These are phyloP conservation scores for Coccinonectria pachysandricola DNA, from an alignment of 2,329 filamentous ascomycete genomes.

Conservation along the genomic window DNA sequence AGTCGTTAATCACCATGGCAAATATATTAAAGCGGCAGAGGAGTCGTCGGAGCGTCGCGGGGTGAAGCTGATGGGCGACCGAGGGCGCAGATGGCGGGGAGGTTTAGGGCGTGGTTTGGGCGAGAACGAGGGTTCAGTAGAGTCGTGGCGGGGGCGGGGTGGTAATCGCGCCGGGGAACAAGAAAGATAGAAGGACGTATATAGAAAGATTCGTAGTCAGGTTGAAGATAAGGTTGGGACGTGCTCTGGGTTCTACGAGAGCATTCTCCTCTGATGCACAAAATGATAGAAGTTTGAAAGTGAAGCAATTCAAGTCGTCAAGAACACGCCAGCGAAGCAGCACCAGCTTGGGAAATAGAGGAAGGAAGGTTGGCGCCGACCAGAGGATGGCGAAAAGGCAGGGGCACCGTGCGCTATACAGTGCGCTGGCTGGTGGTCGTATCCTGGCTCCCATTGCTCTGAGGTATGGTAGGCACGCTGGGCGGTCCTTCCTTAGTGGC, in stretches of 20 bases:
- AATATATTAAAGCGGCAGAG: slow-evolving; percentile 1
- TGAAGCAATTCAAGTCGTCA: slow-evolving; percentile 21
- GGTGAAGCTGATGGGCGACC: slow-evolving; percentile 13
- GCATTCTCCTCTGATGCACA: slow-evolving; percentile 18
- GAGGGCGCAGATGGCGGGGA: slow-evolving; percentile 16
- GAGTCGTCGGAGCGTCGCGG: slow-evolving; percentile 9
- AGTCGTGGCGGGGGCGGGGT: slow-evolving; percentile 11
- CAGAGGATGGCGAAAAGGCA: slow-evolving; percentile 10
- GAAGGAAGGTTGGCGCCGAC: slow-evolving; percentile 14
- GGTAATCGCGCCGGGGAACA: slow-evolving; percentile 14
- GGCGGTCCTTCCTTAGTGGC: no score
- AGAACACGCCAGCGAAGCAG: slow-evolving; percentile 18
- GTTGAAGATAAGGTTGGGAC: slow-evolving; percentile 11
- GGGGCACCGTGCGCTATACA: slow-evolving; percentile 7
- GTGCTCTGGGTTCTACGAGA: slow-evolving; percentile 18
- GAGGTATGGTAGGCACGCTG: no score
- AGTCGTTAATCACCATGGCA: slow-evolving; percentile 32
- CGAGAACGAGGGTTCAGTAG: slow-evolving; percentile 1
- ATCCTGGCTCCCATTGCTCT: slow-evolving; percentile 4
- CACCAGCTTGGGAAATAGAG: slow-evolving; percentile 15
- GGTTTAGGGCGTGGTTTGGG: slow-evolving; percentile 9
- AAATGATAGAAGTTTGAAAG: slow-evolving; percentile 6
- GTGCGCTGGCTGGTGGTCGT: slow-evolving; percentile 3
- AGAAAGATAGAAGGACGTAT: slow-evolving; percentile 7
- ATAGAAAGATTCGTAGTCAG: slow-evolving; percentile 11